These are phyloP conservation scores for Xylariales sp. DNA, from an alignment of 2,329 filamentous ascomycete genomes.

Conservation along the genomic window DNA sequence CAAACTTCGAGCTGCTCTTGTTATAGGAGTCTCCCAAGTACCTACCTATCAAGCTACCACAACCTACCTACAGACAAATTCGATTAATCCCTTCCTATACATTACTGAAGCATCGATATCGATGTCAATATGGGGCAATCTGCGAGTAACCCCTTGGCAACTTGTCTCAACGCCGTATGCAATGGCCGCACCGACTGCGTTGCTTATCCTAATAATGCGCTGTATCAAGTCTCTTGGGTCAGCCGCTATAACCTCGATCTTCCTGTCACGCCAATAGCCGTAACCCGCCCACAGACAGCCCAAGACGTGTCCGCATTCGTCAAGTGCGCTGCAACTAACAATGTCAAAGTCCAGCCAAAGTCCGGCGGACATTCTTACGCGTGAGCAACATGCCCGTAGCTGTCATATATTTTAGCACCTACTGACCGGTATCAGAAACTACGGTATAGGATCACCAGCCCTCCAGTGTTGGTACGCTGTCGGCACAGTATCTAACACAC, in stretches of 20 bases:
- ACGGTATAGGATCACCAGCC: conserved; percentile 42
- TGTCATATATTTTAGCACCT: conserved; percentile 6
- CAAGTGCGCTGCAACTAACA: conserved; percentile 63
- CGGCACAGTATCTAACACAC: conserved; percentile 28
- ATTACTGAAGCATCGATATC: conserved; percentile 19
- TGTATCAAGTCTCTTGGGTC: conserved; percentile 63
- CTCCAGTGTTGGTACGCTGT: conserved; percentile 7
- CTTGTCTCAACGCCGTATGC: conserved; percentile 62
- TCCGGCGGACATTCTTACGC: conserved; percentile 75
- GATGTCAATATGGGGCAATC: conserved; percentile 56
- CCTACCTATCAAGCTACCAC: conserved; percentile 4
- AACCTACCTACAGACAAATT: neutral
- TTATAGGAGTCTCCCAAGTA: neutral
- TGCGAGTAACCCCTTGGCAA: conserved; percentile 55
- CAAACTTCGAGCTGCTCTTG: neutral
- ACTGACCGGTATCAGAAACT: conserved; percentile 47
- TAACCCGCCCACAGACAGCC: conserved; percentile 64
- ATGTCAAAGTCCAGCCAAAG: conserved; percentile 68
- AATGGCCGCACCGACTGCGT: conserved; percentile 59
- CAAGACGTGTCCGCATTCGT: conserved; percentile 68
- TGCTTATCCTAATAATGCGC: conserved; percentile 56
- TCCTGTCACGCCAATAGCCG: conserved; percentile 63
- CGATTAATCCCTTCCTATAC: neutral
- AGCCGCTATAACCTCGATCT: conserved; percentile 65
- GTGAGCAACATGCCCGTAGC: conserved; percentile 50